Conservation (phyloP, 257 asterid species). For the Capsicum baccatum region DNA sequence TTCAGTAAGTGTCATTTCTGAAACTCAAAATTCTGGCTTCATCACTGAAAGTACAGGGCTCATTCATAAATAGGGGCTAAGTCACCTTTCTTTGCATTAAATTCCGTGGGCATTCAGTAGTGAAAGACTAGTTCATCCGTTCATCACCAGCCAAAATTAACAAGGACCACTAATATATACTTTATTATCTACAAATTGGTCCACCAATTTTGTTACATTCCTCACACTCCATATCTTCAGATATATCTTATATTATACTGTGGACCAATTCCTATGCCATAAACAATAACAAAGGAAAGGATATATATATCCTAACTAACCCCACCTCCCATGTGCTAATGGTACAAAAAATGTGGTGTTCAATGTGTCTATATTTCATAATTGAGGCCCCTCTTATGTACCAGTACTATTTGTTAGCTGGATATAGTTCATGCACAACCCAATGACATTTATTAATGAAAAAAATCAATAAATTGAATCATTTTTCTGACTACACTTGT, state of each 20-base stretch:
- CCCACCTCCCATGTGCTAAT: slow-evolving; percentile 33
- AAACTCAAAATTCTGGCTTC: not conserved
- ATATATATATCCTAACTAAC: not conserved
- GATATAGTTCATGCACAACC: not conserved
- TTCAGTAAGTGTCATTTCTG: not conserved
- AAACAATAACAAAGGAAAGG: not conserved
- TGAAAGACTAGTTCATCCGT: slow-evolving; percentile 33
- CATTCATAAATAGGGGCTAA: not conserved
- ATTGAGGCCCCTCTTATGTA: slow-evolving; percentile 13
- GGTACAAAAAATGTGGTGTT: slow-evolving; percentile 13
- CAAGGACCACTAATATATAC: slow-evolving; percentile 28
- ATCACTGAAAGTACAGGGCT: not conserved
- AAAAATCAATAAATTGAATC: not conserved
- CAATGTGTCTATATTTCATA: slow-evolving; percentile 1
- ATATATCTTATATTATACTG: slow-evolving; percentile 23
- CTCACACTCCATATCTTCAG: slow-evolving; percentile 39
- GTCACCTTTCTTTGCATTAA: slow-evolving; percentile 39
- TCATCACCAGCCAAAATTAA: slow-evolving; percentile 36
- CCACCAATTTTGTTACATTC: slow-evolving; percentile 42
- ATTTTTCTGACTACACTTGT: not conserved
- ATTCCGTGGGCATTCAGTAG: slow-evolving; percentile 49
- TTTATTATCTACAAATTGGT: slow-evolving; percentile 31
- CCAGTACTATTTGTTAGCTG: slow-evolving; percentile 6
- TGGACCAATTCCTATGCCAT: slow-evolving; percentile 39
- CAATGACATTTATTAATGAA: not conserved